Base-by-base conservation (phyloP, 2,329 filamentous ascomycete species). In the Dactylellina sp. region DNA sequence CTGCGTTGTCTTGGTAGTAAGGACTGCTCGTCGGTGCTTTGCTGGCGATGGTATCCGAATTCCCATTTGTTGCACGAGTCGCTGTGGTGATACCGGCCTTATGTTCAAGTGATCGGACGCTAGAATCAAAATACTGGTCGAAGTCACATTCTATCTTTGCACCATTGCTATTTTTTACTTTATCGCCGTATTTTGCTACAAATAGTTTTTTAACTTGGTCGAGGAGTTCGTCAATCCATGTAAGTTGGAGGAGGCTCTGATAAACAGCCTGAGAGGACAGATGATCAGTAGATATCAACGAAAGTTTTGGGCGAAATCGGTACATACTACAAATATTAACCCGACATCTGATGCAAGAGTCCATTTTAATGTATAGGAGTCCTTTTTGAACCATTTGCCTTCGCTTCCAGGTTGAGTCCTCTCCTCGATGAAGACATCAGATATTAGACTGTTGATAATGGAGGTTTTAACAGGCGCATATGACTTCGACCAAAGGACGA, bases 341-440 rank as follows among this genome's bases (percentile, higher is more conserved):
- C 93, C 93, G 60, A 98, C 84, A 80, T 99, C 95, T 83, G 97
- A 98, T 61, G 90, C 90, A 37, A 91, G 88, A 2, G 92, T 93
- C 91, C 94, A 99, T 83, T 95, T 96, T 77, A 99, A 81, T 0
- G 93, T 98, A 80, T 98, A 96, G 77, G 96, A 93, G 78, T 98
- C 95, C 79, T 91, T 91, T 82, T 88, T 92, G 83, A 95, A 99
- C 0, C 89, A 86, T 14, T 88, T 84, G 63, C 87, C 84, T 60
- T 86, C 84, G 56, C 85, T 85, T 32, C 83, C 83, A 16, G 84
- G 82, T 68, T 88, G 86, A 72, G 87, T 86, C 81, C 91, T 93
- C 84, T 97, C 94, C 83, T 99, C 95, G 80, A 99, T 97, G 81
- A 99, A 97, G 80, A 97, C 92, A 82, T 98, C 93, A 81, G 89